Evolutionary conservation across 1,139 yeast species (phyloP), one percentile per base, ranked within the genome.

Genomic region (Sugiyamaella novakii): DNA sequence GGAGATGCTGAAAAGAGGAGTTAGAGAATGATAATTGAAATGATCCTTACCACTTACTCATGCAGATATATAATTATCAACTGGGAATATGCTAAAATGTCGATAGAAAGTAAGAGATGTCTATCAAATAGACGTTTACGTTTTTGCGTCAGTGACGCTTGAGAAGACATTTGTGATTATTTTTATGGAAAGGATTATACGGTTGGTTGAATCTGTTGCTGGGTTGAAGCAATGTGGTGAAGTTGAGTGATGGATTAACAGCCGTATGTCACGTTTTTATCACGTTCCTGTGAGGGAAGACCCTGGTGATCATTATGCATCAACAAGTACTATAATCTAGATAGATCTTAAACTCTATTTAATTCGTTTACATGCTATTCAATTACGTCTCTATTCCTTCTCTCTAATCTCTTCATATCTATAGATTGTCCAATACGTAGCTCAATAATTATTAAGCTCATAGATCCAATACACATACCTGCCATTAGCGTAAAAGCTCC

Each of bases 401-500:
- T n/a, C 25, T 21, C n/a, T 3, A 47, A 25, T 8, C 54, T 30
- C 19, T 41, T 40, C n/a, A 21, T 28, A 25, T 43, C 54, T n/a
- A 52, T 47, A 7, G 36, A 10, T 22, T 40, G 50, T 5, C 58
- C 58, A 25, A 47, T 44, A 15, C 48, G 44, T 14, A 55, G 38
- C 42, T 56, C 62, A 6, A 52, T 8, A 15, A 46, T n/a, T 18
- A 59, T 38, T 31, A 53, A 41, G 4, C 33, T 35, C 53, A 52
- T 42, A 2, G 59, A 52, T 3, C 27, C 50, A 7, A 51, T 19
- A 17, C 62, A 56, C 40, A 80, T 46, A 0, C 73, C 80, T 3
- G 77, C 73, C 71, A 82, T 67, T 22, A 84, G 68, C 0, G 85
- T 76, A 59, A 80, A 82, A 0, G 84, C 77, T 1, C 88, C 87